Base-by-base conservation (phyloP, 352 stramenopile genomes). In the Phytopythium delawarense region DNA sequence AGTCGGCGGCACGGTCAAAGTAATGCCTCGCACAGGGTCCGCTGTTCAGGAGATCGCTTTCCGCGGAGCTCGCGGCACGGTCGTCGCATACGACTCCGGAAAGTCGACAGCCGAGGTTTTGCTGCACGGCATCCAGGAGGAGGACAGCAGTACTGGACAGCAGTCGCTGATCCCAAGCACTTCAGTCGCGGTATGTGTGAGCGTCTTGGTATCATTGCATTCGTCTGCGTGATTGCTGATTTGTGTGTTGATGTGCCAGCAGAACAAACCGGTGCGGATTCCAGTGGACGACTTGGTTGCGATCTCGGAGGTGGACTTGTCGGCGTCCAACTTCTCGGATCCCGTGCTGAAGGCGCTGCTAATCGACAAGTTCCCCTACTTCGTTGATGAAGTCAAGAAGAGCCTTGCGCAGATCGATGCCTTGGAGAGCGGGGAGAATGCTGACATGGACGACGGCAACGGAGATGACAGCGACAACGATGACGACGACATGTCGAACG, bases 401-500 rank as follows among this genome's bases (percentile, higher is more conserved):
- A 92, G 83, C 59, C 69, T 91, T 37, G 54, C 74, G 13, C 76
- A 86, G 20, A 68, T 92, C 15, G 76, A 84, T 56, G 65, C 78
- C 11, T 62, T 74, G 28, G 76, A 91, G 58, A 62, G 60, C 15
- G 62, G 78, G 7, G 74, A 70, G 50, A 76, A 75, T 25, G 67
- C 34, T 7, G 75, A 71, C 35, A 70, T 69, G 30, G 70, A 77
- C 45, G 66, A 65, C 35, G 59, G 40, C 13, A 66, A 71, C 30
- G 69, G 69, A 20, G 84, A 86, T 44, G 84, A 92, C 35, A 87
- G 78, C 25, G 86, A 93, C 62, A 84, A 94, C 32, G 86, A 94
- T 28, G 86, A 94, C 60, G 86, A 92, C 25, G 86, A 92, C n/a
- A 93, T 92, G 80, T 93, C 86, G 20, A 91, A 94, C 62, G 85